Evolutionary conservation across 169 alveolate genomes (phyloP), one percentile per base, ranked within the genome.

Genomic region (Plasmodium vivax): DNA sequence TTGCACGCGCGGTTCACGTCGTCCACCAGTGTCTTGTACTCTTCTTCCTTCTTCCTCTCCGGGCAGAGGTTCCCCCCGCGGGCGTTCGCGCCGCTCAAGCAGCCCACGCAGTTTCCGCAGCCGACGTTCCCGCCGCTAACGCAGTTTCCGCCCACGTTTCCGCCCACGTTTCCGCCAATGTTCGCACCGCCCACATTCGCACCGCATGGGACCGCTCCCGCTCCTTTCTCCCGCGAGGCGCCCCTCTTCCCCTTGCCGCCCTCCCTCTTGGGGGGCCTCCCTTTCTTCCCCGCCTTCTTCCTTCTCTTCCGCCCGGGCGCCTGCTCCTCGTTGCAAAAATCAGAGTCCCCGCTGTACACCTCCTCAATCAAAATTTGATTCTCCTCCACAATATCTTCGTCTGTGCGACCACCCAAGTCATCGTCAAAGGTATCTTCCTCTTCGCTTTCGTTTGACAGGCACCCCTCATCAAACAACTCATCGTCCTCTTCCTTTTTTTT

Each of bases 341-440:
- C 94, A 3, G 94, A 88, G 16, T 88, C 94, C 10, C 58, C 77
- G 79, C 94, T 88, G 34, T 88, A 88, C 8, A 79, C 81, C 73
- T 88, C 94, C 12, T 77, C 88, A 19, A 58, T 79, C 72, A 88
- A 62, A 27, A 88, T 88, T 88, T 77, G 82, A 19, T 79, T 77
- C 82, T 88, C 94, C 73, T 88, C 90, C n/a, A 88, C 82, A 88
- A 88, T 88, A 73, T 88, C 94, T 79, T 88, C 94, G 58, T 88
- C 94, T 32, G 87, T 79, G 23, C 41, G 45, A 5, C 72, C 73
- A 27, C 45, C 82, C 34, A 73, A 12, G 4, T 75, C 80, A 36
- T 88, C 90, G 10, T 88, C 45, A 32, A 27, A 51, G 5, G n/a
- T 54, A 45, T 79, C 30, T 1, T 77, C 90, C 8, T 56, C 81